phyloP scores from a whole-genome alignment of 352 stramenopile species.

The Pythium sp. region DNA sequence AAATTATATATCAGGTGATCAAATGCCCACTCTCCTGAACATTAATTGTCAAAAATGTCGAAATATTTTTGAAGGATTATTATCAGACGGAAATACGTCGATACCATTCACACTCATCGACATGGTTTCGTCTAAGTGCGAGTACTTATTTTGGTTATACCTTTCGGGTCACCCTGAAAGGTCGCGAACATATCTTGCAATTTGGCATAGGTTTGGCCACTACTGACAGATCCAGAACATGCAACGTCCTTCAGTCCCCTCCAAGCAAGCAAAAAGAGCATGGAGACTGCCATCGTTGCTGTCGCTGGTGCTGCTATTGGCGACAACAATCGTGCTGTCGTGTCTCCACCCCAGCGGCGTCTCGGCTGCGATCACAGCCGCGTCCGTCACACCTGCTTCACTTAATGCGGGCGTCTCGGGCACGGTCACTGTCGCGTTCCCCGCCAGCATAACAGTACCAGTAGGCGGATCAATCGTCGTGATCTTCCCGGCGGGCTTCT shows the following conservation, averaged over 20 bases:
- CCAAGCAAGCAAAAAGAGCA: neutral
- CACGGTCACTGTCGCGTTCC: conserved; percentile 36
- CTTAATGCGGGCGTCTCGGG: conserved; percentile 31
- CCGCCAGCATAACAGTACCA: conserved; percentile 26
- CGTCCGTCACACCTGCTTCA: conserved; percentile 27
- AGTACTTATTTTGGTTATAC: neutral
- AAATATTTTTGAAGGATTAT: no score
- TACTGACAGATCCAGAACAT: neutral
- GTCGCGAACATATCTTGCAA: neutral
- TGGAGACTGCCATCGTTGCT: neutral
- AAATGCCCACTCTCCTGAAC: no score
- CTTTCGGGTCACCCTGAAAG: no score
- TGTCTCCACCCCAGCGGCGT: neutral
- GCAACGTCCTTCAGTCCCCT: neutral
- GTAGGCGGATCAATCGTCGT: conserved; percentile 25
- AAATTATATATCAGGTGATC: no score
- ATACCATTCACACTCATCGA: no score
- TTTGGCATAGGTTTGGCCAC: neutral
- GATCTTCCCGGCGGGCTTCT: conserved; percentile 51
- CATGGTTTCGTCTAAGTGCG: no score
- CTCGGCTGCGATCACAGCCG: conserved; percentile 25
- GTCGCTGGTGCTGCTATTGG: neutral
- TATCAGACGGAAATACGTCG: no score
- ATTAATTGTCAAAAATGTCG: no score
- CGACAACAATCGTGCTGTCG: neutral